Conservation (phyloP, 345 rosid species). For the Geranium brycei region DNA sequence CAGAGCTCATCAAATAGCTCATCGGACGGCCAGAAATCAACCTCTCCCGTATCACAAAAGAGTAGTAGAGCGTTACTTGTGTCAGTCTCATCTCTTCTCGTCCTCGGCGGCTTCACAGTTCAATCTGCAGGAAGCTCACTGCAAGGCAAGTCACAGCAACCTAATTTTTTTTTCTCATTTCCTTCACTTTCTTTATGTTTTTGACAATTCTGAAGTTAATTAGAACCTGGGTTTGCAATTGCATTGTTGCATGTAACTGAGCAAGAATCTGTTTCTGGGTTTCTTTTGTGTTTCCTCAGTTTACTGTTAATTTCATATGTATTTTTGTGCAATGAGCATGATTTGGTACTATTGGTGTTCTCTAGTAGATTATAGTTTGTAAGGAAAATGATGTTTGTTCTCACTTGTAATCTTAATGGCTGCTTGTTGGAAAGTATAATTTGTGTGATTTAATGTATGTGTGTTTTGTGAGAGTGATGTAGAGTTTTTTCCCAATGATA, state of each 20-base stretch:
- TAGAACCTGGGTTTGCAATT: background rate
- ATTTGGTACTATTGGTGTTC: background rate
- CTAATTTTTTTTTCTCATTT: background rate
- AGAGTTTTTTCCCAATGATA: too few relatives aligned
- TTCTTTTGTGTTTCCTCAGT: background rate
- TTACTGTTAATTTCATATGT: background rate
- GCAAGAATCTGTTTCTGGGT: background rate
- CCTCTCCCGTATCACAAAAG: background rate
- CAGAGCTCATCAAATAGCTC: background rate
- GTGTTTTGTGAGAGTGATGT: too few relatives aligned
- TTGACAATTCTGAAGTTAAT: too few relatives aligned
- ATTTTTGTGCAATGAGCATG: background rate
- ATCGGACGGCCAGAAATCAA: background rate
- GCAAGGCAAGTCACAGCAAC: slow-evolving; percentile 1
- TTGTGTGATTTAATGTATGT: too few relatives aligned
- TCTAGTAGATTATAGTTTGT: background rate
- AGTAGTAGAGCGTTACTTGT: background rate
- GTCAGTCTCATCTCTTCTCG: slow-evolving; percentile 1
- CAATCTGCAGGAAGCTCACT: background rate
- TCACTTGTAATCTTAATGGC: background rate
- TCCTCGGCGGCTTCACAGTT: slow-evolving; percentile 12
- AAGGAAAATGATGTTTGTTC: background rate
- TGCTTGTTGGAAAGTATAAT: background rate
- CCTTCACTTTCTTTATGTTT: too few relatives aligned
- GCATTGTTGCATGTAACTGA: background rate